Evolutionary conservation across 2,329 filamentous ascomycete genomes (phyloP).

Genomic region (Aspergillus sp.): DNA sequence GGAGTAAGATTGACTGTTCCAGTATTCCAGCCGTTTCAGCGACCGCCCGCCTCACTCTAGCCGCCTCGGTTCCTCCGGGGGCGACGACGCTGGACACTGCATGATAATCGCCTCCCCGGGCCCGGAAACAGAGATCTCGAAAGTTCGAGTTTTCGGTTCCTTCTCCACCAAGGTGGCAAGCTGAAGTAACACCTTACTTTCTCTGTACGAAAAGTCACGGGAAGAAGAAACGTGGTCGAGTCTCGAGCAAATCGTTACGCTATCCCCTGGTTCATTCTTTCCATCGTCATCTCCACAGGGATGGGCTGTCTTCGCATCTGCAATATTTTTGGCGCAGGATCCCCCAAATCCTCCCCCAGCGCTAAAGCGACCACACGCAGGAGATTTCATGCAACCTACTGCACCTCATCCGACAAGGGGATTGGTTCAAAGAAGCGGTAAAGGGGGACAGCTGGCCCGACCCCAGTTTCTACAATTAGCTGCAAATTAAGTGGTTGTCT

Average conservation of each 20-base stretch:
- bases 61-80: conserved; percentile 4
- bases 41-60: conserved; percentile 1
- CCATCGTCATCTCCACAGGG: neutral
- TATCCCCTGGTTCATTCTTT: neutral
- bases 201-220: neutral
- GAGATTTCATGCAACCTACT: conserved; percentile 13
- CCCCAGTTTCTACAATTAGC: conserved; percentile 15
- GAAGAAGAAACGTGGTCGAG: neutral
- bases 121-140: neutral
- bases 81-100: neutral
- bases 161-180: conserved; percentile 15
- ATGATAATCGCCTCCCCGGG: conserved; percentile 2
- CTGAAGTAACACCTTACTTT: conserved; percentile 1
- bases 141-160: conserved; percentile 8
- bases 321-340: conserved; percentile 10
- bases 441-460: conserved; percentile 23
- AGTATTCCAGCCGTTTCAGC: neutral
- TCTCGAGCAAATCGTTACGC: neutral
- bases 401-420: conserved; percentile 8
- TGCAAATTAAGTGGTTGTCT: conserved; percentile 1
- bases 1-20: neutral
- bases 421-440: conserved; percentile 26
- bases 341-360: conserved; percentile 3
- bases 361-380: conserved; percentile 8
- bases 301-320: neutral